A percentile compares a stretch with the other conserved stretches of the same genome.
Evolutionary conservation across 306 rosid genomes (phyloP).

Genomic region (Notholithocarpus densiflorus): DNA sequence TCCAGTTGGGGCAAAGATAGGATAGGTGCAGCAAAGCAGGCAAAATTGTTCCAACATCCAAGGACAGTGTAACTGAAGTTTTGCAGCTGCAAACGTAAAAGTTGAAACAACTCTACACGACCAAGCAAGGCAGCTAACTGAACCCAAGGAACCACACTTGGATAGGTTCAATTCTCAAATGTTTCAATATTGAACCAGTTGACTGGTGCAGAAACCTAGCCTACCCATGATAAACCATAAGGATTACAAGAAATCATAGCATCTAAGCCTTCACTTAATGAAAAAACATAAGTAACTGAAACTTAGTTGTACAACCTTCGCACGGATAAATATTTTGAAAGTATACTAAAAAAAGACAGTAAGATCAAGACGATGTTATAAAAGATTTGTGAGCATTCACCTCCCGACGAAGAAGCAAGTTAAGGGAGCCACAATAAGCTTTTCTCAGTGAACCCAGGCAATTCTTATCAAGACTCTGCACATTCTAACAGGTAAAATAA

Average conservation of each 20-base stretch:
- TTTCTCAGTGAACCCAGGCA: constrained; percentile 67
- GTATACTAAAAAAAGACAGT: constrained; percentile 3
- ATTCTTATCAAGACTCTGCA: constrained; percentile 86
- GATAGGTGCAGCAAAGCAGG: neutral
- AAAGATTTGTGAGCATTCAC: constrained; percentile 47
- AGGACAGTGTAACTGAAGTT: neutral
- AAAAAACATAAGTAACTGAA: constrained; percentile 6
- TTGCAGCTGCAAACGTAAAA: neutral
- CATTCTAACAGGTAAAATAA: constrained; percentile 21
- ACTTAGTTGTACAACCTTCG: constrained; percentile 3
- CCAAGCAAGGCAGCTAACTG: neutral
- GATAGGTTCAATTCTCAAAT: neutral
- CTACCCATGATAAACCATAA: neutral
- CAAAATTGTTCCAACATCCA: neutral
- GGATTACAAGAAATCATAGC: neutral
- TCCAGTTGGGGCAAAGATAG: neutral
- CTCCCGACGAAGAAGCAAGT: constrained; percentile 94
- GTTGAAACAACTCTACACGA: neutral
- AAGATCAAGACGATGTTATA: constrained; percentile 12
- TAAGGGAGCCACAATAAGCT: constrained; percentile 87
- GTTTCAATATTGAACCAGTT: neutral
- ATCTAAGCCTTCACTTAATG: neutral
- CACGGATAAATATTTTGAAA: neutral
- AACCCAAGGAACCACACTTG: neutral
- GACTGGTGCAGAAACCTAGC: neutral